Percentiles rank a stretch among this genome's conserved stretches.
phyloP scores from a whole-genome alignment of 2,329 filamentous ascomycete species.

The Pseudopithomyces maydicus region DNA sequence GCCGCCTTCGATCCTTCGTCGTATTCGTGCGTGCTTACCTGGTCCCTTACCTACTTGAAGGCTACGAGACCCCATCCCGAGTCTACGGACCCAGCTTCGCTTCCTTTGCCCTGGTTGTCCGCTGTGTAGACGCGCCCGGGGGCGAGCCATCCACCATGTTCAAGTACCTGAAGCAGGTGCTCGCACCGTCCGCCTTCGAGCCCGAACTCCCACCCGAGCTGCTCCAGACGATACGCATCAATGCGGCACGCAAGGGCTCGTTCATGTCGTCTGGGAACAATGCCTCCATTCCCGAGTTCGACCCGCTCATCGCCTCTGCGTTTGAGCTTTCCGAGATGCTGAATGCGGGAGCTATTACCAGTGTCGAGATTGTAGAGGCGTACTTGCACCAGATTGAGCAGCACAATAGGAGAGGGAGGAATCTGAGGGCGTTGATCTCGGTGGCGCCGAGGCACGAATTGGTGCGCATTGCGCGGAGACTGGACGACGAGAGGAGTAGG shows the following conservation, averaged over 20 bases:
- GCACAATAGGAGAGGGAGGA: constrained; percentile 42
- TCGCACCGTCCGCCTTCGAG: constrained; percentile 30
- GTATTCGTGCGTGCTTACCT: neutral
- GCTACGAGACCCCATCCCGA: neutral
- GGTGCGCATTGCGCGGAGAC: constrained; percentile 41
- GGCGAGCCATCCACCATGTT: constrained; percentile 21
- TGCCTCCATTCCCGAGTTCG: constrained; percentile 34
- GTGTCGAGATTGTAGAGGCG: constrained; percentile 42
- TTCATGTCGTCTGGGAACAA: constrained; percentile 33
- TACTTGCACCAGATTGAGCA: constrained; percentile 42
- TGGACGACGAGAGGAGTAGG: constrained; percentile 47
- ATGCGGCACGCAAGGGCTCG: constrained; percentile 29
- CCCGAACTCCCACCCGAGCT: constrained; percentile 24
- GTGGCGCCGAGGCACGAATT: constrained; percentile 45
- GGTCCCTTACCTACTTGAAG: neutral
- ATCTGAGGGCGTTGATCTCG: constrained; percentile 45
- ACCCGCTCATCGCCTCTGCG: constrained; percentile 37
- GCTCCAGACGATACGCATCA: constrained; percentile 17
- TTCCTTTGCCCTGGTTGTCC: no score
- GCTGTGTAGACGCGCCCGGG: no score
- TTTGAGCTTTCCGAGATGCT: constrained; percentile 39
- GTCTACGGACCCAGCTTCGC: neutral
- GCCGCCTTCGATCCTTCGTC: neutral
- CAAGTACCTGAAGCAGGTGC: constrained; percentile 32
- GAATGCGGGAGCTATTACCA: constrained; percentile 33